Conservation (phyloP, 108 stramenopile genomes). For the Cyclotella kingstonii region DNA sequence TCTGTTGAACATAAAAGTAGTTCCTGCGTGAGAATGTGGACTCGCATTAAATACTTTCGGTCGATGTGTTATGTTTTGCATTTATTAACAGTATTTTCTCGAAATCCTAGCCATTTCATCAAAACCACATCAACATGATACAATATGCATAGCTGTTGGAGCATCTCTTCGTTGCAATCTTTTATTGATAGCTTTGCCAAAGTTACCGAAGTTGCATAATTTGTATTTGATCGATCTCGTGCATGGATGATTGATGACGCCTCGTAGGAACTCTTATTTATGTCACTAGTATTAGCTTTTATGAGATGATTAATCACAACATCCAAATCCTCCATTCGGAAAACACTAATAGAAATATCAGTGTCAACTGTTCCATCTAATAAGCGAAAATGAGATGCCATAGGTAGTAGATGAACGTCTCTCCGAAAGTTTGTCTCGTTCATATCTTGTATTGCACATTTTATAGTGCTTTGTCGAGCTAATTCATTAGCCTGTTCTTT, state of each 20-base stretch:
- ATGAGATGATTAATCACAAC: slow-evolving; percentile 3
- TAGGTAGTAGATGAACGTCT: slow-evolving; percentile 27
- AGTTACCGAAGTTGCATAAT: slow-evolving; percentile 31
- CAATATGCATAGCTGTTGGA: slow-evolving; percentile 14
- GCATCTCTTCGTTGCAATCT: slow-evolving; percentile 28
- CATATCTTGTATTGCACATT: slow-evolving; percentile 22
- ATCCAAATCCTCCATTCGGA: slow-evolving; percentile 14
- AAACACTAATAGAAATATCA: slow-evolving; percentile 13
- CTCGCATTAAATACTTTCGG: neutral
- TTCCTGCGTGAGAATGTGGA: neutral
- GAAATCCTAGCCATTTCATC: slow-evolving; percentile 27
- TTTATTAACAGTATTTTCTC: slow-evolving; percentile 14
- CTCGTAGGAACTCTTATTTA: neutral
- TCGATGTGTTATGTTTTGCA: neutral
- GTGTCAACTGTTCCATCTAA: slow-evolving; percentile 1
- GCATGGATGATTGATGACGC: slow-evolving; percentile 5
- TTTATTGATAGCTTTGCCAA: slow-evolving; percentile 15
- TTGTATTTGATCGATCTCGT: slow-evolving; percentile 19
- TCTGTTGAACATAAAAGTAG: too few relatives aligned
- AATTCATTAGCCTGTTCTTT: neutral
- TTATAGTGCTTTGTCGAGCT: slow-evolving; percentile 6
- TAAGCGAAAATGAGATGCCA: slow-evolving; percentile 27
- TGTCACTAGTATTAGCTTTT: neutral
- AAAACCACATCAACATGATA: slow-evolving; percentile 35
- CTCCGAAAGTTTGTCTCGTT: slow-evolving; percentile 12